phyloP scores from a whole-genome alignment of 495 filamentous ascomycete species.

The Penicillium malachiteum region DNA sequence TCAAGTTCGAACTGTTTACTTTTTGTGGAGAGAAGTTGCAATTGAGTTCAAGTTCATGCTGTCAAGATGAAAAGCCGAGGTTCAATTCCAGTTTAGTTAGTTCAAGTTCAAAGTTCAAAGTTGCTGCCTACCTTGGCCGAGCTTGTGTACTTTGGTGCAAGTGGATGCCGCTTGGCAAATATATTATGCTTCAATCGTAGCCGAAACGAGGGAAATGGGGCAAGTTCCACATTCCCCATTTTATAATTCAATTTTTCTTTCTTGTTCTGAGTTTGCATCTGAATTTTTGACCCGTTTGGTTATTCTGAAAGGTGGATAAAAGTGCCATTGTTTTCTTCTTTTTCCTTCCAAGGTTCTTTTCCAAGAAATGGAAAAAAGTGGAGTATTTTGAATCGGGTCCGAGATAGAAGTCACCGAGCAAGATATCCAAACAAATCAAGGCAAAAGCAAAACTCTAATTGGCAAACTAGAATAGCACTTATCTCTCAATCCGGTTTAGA shows the following conservation, averaged over 20 bases:
- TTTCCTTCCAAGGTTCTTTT: not conserved
- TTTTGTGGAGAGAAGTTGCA: not conserved
- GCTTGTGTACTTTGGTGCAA: not conserved
- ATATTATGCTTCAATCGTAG: not conserved
- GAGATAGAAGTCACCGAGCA: not conserved
- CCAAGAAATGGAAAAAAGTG: not conserved
- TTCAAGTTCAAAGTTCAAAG: too few relatives aligned
- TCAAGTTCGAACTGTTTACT: not conserved
- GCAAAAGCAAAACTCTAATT: not conserved
- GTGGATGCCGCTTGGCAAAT: not conserved
- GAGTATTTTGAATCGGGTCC: not conserved
- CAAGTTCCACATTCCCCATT: too few relatives aligned
- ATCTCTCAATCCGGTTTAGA: not conserved
- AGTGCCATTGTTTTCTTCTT: not conserved
- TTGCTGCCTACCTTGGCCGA: conserved; percentile 1
- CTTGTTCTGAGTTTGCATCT: too few relatives aligned
- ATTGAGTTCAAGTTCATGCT: not conserved
- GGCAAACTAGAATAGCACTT: conserved; percentile 1
- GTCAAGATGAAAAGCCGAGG: conserved; percentile 1
- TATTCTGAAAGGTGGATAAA: not conserved
- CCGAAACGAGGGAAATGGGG: not conserved
- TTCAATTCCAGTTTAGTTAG: not conserved
- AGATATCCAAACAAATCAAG: not conserved
- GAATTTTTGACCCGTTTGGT: too few relatives aligned
- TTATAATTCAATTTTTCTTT: too few relatives aligned